Conservation (phyloP, 768 basidiomycete genomes). For the Boletales sp. region DNA sequence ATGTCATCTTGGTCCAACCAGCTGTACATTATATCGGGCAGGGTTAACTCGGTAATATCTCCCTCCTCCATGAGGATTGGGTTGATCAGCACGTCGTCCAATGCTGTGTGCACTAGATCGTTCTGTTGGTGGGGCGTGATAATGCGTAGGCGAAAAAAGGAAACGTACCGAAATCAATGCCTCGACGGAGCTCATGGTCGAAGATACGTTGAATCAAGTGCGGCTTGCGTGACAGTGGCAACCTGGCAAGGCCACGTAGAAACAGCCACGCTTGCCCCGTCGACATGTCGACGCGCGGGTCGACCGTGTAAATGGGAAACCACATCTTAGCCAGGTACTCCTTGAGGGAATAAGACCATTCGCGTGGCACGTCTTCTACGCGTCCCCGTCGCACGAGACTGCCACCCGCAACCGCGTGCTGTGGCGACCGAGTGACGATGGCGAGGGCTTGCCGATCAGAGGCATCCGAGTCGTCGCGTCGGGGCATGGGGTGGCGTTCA, state of each 20-base stretch:
- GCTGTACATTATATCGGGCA: background rate
- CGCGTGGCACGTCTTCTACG: background rate
- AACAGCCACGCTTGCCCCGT: slow-evolving; percentile 7
- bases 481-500: background rate
- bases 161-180: background rate
- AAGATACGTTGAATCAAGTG: slow-evolving; percentile 4
- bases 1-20: background rate
- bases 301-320: slow-evolving; percentile 10
- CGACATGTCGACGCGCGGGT: background rate
- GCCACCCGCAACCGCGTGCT: too few relatives aligned
- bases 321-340: slow-evolving; percentile 8
- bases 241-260: background rate
- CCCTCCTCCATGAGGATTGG: background rate
- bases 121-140: background rate
- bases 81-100: background rate
- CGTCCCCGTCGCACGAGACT: too few relatives aligned
- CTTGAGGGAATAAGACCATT: slow-evolving; percentile 5
- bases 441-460: background rate
- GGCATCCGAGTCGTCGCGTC: background rate
- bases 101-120: background rate
- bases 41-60: background rate
- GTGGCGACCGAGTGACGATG: background rate
- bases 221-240: slow-evolving; percentile 1
- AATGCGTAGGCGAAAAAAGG: background rate
- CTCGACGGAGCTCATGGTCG: background rate